Conservation (phyloP, 1,284 basidiomycete species). For the Cryptococcus maquisensis region DNA sequence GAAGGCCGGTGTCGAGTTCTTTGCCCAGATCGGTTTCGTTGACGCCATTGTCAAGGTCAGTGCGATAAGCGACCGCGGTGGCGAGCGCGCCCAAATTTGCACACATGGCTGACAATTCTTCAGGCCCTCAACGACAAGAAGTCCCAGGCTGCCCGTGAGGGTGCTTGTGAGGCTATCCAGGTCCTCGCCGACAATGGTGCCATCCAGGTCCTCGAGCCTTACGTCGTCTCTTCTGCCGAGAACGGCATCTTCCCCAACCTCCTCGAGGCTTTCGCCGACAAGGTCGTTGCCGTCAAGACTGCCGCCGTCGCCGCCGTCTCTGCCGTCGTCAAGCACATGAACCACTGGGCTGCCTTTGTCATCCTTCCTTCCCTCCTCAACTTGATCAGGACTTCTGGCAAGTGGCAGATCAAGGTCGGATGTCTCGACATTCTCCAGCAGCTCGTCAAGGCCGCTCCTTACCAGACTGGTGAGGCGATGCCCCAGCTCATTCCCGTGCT, state of each 20-base stretch:
- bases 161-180: constrained; percentile 45
- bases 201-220: constrained; percentile 81
- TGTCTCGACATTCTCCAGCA: constrained; percentile 80
- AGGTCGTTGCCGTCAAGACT: constrained; percentile 64
- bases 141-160: constrained; percentile 50
- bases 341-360: constrained; percentile 81
- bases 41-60: constrained; percentile 70
- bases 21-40: constrained; percentile 70
- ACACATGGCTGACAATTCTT: constrained; percentile 10
- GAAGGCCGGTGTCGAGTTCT: constrained; percentile 80
- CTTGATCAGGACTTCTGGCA: constrained; percentile 93
- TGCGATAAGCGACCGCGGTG: neutral
- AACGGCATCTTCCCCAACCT: constrained; percentile 75
- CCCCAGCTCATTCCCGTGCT: constrained; percentile 96
- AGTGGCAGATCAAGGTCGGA: constrained; percentile 99
- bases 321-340: constrained; percentile 74
- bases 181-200: constrained; percentile 70
- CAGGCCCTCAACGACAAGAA: constrained; percentile 58
- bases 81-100: constrained; percentile 3
- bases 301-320: constrained; percentile 82
- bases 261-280: constrained; percentile 85
- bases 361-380: constrained; percentile 87
- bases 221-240: constrained; percentile 66
- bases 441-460: constrained; percentile 78
- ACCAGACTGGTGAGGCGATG: constrained; percentile 84